A percentile compares a stretch with the other conserved stretches of the same genome.
phyloP scores from a whole-genome alignment of 108 stramenopile species.

The Conticribra weissflogii region DNA sequence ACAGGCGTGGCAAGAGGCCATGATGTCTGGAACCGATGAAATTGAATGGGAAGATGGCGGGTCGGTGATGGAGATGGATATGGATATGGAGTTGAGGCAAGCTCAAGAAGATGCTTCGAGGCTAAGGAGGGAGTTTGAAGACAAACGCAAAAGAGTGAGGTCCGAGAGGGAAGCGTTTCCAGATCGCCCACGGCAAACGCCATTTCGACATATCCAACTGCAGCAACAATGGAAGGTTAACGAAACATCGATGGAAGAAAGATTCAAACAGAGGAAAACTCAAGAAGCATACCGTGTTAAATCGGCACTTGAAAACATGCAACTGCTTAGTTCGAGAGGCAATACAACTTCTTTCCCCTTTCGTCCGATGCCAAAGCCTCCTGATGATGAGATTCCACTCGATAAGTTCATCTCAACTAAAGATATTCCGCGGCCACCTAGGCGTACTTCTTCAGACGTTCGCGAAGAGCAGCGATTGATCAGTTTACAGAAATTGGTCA shows the following conservation, averaged over 20 bases:
- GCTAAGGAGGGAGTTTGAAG: not conserved
- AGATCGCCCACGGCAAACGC: too few species aligned
- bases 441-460: constrained; percentile 35
- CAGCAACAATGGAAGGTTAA: too few species aligned
- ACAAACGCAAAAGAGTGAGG: not conserved
- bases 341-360: not conserved
- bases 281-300: not conserved
- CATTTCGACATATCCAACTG: too few species aligned
- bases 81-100: constrained; percentile 1
- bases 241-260: not conserved
- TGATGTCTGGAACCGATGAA: constrained; percentile 21
- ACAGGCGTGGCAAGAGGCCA: constrained; percentile 16
- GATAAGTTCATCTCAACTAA: constrained; percentile 10
- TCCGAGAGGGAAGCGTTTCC: not conserved
- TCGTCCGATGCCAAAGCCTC: not conserved
- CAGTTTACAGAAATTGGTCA: constrained; percentile 20
- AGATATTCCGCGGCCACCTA: constrained; percentile 1
- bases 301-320: not conserved
- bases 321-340: not conserved
- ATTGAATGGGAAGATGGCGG: constrained; percentile 20
- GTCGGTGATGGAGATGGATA: too few species aligned
- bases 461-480: constrained; percentile 43
- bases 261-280: not conserved
- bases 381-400: not conserved
- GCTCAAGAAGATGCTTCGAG: not conserved